These are phyloP conservation scores for Closterium sp. DNA, from an alignment of 139 green algal species.

Conservation along the genomic window DNA sequence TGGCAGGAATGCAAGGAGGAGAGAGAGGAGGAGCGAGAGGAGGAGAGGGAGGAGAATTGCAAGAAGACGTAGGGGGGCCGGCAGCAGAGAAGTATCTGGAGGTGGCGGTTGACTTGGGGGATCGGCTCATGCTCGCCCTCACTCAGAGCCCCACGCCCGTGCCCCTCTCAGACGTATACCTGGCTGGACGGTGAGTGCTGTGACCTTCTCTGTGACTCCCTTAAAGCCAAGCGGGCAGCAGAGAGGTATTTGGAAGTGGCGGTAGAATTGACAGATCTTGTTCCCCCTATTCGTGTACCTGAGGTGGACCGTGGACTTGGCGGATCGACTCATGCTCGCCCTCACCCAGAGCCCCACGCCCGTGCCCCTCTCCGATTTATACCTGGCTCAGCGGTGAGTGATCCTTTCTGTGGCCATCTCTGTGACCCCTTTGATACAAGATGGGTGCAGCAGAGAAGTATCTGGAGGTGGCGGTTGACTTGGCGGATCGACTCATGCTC, in stretches of 20 bases:
- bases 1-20: no score
- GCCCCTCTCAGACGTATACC: background rate
- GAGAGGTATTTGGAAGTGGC: slow-evolving; percentile 40
- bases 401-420: no score
- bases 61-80: background rate
- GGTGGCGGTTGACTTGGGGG: slow-evolving; percentile 56
- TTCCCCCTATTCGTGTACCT: no score
- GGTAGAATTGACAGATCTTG: no score
- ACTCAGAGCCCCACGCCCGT: slow-evolving; percentile 60
- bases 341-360: slow-evolving; percentile 67
- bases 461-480: slow-evolving; percentile 51
- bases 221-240: no score
- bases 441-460: slow-evolving; percentile 21
- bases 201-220: no score
- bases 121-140: slow-evolving; percentile 69
- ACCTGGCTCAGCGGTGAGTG: no score
- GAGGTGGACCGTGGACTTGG: no score
- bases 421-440: no score
- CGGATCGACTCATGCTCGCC: slow-evolving; percentile 60
- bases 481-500: slow-evolving; percentile 61
- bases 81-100: slow-evolving; percentile 35
- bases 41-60: background rate
- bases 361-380: slow-evolving; percentile 7
- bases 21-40: no score
- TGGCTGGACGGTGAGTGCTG: no score